These are phyloP conservation scores for Prunus campanulata DNA, from an alignment of 306 rosid species.

Conservation along the genomic window DNA sequence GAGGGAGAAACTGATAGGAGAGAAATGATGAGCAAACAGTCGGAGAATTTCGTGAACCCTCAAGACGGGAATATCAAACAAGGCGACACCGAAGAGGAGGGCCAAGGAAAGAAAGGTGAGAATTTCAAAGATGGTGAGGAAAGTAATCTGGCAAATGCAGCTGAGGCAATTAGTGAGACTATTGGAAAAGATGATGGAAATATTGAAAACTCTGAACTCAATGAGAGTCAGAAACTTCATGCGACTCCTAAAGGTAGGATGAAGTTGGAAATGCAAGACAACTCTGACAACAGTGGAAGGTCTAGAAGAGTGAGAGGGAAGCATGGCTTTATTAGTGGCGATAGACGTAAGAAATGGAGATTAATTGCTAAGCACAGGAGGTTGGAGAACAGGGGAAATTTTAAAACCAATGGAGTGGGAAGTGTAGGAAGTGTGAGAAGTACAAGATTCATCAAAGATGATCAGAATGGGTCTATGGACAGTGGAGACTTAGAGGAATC, in stretches of 20 bases:
- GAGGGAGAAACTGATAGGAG: neutral
- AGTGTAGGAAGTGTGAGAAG: conserved; percentile 21
- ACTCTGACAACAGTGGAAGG: neutral
- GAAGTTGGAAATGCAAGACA: conserved; percentile 15
- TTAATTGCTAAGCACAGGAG: conserved; percentile 27
- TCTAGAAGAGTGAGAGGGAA: conserved; percentile 26
- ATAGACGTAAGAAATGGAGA: conserved; percentile 49
- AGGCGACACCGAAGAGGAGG: conserved; percentile 7
- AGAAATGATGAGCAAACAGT: conserved; percentile 14
- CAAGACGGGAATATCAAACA: conserved; percentile 4
- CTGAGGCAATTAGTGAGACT: neutral
- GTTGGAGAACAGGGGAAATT: conserved; percentile 35
- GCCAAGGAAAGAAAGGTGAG: conserved; percentile 16
- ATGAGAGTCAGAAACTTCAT: conserved; percentile 13
- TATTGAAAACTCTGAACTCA: conserved; percentile 17
- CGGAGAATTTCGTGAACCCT: conserved; percentile 16
- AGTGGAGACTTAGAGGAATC: conserved; percentile 6
- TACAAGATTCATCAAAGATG: conserved; percentile 29
- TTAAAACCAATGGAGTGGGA: conserved; percentile 22
- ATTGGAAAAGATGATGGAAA: conserved; percentile 12
- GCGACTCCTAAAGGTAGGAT: conserved; percentile 13
- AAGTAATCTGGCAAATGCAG: conserved; percentile 1
- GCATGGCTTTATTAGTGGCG: conserved; percentile 28
- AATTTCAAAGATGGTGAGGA: neutral
- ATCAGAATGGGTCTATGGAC: conserved; percentile 19